phyloP scores from a whole-genome alignment of 2,329 filamentous ascomycete genomes.

The Fusarium poae region DNA sequence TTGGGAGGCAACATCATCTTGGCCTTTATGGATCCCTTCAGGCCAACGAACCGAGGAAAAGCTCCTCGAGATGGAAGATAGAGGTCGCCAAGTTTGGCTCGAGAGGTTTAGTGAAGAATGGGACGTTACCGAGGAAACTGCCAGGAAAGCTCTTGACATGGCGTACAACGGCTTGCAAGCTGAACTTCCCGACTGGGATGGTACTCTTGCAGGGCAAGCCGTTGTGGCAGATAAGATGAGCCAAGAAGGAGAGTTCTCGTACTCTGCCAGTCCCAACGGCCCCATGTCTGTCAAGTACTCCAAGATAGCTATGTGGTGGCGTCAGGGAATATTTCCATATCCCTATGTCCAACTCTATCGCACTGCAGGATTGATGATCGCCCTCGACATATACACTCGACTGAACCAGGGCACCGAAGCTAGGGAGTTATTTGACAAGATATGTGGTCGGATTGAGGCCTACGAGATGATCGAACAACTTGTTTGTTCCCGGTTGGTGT shows the following conservation, averaged over 20 bases:
- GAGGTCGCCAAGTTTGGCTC: conserved; percentile 12
- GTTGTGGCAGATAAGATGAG: conserved; percentile 4
- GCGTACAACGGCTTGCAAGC: conserved; percentile 14
- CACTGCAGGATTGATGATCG: conserved; percentile 30
- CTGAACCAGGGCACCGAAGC: background rate
- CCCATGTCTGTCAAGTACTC: conserved; percentile 15
- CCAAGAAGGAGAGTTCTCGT: conserved; percentile 2
- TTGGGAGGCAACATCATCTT: conserved; percentile 16
- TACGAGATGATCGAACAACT: conserved; percentile 19
- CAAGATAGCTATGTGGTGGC: conserved; percentile 36
- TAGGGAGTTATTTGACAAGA: background rate
- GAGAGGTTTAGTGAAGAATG: conserved; percentile 22
- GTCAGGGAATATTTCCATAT: conserved; percentile 32
- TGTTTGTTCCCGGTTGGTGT: conserved; percentile 1
- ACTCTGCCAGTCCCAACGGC: conserved; percentile 18
- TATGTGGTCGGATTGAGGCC: background rate
- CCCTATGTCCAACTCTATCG: conserved; percentile 31
- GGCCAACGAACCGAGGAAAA: conserved; percentile 3
- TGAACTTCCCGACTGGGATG: conserved; percentile 7
- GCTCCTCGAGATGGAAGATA: background rate
- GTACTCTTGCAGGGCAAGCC: conserved; percentile 16
- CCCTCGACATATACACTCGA: conserved; percentile 3
- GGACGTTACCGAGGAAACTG: conserved; percentile 10
- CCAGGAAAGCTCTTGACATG: conserved; percentile 24
- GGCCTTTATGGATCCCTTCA: conserved; percentile 7